phyloP scores from a whole-genome alignment of 2,329 filamentous ascomycete species.

The Diaporthe vexans region DNA sequence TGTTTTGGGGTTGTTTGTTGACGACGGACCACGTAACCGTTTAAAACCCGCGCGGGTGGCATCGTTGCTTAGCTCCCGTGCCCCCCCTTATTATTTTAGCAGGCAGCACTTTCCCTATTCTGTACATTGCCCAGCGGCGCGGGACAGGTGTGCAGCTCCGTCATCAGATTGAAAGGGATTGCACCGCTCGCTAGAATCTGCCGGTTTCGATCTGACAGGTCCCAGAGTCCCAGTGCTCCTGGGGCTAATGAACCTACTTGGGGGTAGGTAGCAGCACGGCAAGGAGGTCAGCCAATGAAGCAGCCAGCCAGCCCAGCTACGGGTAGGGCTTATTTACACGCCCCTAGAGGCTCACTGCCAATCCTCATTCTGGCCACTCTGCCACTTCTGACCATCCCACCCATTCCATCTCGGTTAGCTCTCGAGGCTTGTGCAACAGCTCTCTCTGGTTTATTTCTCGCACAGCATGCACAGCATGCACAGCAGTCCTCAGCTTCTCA shows the following conservation, averaged over 20 bases:
- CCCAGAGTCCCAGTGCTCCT: neutral
- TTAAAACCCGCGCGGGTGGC: constrained; percentile 30
- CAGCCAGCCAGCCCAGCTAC: neutral
- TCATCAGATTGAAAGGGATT: constrained; percentile 16
- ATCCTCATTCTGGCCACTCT: constrained; percentile 19
- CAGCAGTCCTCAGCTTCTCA: no score
- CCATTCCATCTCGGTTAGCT: constrained; percentile 24
- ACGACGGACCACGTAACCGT: constrained; percentile 29
- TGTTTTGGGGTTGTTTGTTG: constrained; percentile 12
- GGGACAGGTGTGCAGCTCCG: neutral
- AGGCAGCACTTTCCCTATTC: constrained; percentile 20
- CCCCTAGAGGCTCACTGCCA: constrained; percentile 24
- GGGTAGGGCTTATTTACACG: constrained; percentile 17
- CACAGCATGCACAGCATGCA: no score
- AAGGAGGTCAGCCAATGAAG: constrained; percentile 1
- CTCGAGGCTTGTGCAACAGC: neutral
- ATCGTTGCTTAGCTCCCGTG: constrained; percentile 28
- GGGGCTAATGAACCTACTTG: no score
- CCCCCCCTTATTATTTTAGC: neutral
- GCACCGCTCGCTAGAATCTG: no score
- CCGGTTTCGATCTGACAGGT: constrained; percentile 31
- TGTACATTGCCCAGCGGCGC: neutral
- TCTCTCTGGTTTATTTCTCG: constrained; percentile 1
- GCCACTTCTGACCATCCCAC: constrained; percentile 1
- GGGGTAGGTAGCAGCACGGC: no score